Base-by-base conservation (phyloP, 208 protist genomes). In the Trypanosoma mega region DNA sequence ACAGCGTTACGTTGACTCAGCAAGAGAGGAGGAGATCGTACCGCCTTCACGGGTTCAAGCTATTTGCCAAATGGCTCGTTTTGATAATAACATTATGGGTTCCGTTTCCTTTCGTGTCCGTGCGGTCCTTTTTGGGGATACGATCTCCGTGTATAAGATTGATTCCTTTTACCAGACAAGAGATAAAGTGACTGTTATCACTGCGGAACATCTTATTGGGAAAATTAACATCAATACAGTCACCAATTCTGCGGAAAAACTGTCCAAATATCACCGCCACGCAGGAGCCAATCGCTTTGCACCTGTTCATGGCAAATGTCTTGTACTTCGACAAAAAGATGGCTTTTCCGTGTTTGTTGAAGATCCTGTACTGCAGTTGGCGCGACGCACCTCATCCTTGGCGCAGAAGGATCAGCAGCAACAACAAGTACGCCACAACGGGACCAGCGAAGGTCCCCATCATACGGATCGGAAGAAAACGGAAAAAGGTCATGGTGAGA, bases 181-280 rank as follows among this genome's bases (percentile, higher is more conserved):
- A 5, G 58, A 47, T 3, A n/a, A 37, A 3, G 18, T 49, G 1
- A 36, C 36, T 39, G 55, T 72, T 44, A 78, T 87, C 1, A 52
- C 61, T 41, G 23, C 30, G 21, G 82, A 94, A 58, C 70, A 81
- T 21, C 55, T 92, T 43, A 75, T 94, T 16, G 81, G 80, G 12
- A 85, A 82, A 58, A 87, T 94, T 43, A 88, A 85, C 55, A 60
- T 65, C 20, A 43, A 61, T 44, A 85, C 82, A 43, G 74, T 91
- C 24, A 46, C 51, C 0, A 76, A 68, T 43, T 52, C 51, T 7
- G 48, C 45, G 6, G 49, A 76, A 63, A 85, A 80, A 36, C 71
- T 94, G 31, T 88, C 79, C 2, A 83, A 85, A 50, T 94, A 85
- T 58, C 87, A 94, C 57, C 81, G 87, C 3, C 87, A 94, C 51